These are phyloP conservation scores for Hypoxylon rickii DNA, from an alignment of 495 filamentous ascomycete genomes.

Conservation along the genomic window DNA sequence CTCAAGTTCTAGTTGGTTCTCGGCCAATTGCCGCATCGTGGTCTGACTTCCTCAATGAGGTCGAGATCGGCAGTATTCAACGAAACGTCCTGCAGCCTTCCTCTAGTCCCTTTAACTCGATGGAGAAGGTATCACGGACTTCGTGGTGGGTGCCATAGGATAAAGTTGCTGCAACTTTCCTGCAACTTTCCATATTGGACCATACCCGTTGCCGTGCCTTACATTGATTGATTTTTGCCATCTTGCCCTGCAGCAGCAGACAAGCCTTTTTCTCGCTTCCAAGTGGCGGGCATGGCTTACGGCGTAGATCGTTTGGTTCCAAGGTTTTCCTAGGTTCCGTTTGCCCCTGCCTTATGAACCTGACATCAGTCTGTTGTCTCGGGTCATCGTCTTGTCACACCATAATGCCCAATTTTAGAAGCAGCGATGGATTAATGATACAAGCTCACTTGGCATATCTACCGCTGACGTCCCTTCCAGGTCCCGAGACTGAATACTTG, in stretches of 20 bases:
- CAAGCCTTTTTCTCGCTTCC: constrained; percentile 11
- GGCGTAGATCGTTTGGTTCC: constrained; percentile 14
- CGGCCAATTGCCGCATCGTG: neutral
- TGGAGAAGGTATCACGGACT: constrained; percentile 29
- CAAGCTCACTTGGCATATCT: constrained; percentile 21
- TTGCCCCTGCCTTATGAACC: constrained; percentile 8
- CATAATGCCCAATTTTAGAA: constrained; percentile 26
- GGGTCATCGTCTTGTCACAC: constrained; percentile 12
- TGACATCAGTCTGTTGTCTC: constrained; percentile 22
- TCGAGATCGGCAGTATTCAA: constrained; percentile 13
- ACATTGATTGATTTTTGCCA: constrained; percentile 27
- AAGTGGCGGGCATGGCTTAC: constrained; percentile 16
- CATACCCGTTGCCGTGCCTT: constrained; percentile 19
- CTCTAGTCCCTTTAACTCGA: constrained; percentile 9
- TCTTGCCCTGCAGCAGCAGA: neutral
- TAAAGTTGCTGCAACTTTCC: constrained; percentile 13
- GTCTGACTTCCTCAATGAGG: constrained; percentile 16
- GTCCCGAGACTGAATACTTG: neutral
- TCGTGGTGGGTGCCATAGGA: constrained; percentile 14
- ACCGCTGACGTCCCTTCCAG: constrained; percentile 3
- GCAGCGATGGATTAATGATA: too few species aligned
- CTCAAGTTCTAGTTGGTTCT: constrained; percentile 3
- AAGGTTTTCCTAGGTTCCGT: too few species aligned
- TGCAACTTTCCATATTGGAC: constrained; percentile 25
- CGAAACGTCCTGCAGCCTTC: constrained; percentile 12